These are phyloP conservation scores for Ascochyta clinopodiicola DNA, from an alignment of 2,329 filamentous ascomycete species.

Conservation along the genomic window DNA sequence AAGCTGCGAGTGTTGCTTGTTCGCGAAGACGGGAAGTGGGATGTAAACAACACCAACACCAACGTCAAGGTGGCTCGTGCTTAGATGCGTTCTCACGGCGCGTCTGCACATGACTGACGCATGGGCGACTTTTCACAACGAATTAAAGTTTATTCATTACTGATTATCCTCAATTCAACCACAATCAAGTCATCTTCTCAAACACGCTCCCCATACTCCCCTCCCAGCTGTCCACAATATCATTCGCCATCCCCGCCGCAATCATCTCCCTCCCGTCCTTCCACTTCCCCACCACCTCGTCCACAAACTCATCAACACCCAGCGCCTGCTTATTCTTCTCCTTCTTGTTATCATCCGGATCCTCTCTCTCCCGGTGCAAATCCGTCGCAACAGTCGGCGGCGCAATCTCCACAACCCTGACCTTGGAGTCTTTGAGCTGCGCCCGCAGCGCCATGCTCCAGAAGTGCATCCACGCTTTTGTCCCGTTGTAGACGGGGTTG, in stretches of 20 bases:
- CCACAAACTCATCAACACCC: slow-evolving; percentile 62
- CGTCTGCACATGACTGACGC: not conserved
- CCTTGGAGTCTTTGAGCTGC: slow-evolving; percentile 54
- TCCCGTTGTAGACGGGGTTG: slow-evolving; percentile 66
- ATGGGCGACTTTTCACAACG: not conserved
- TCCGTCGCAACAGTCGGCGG: slow-evolving; percentile 63
- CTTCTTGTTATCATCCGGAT: slow-evolving; percentile 67
- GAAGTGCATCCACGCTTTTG: slow-evolving; percentile 65
- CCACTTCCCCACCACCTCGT: slow-evolving; percentile 54
- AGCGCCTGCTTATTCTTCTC: slow-evolving; percentile 59
- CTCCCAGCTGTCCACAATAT: slow-evolving; percentile 55
- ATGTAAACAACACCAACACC: slow-evolving; percentile 18
- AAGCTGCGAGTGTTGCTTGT: slow-evolving; percentile 11
- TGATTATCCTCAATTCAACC: not conserved
- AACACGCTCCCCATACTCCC: slow-evolving; percentile 47
- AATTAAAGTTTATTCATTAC: not conserved
- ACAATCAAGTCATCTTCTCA: slow-evolving; percentile 23
- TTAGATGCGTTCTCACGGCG: slow-evolving; percentile 2
- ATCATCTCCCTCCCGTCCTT: slow-evolving; percentile 59
- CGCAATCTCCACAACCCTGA: slow-evolving; percentile 63
- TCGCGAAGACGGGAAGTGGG: slow-evolving; percentile 7
- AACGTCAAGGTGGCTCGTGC: not conserved
- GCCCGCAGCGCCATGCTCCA: slow-evolving; percentile 63
- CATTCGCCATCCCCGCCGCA: slow-evolving; percentile 53
- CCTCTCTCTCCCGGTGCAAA: slow-evolving; percentile 61